Percentiles rank a stretch among this genome's conserved stretches.
Conservation (phyloP, 495 filamentous ascomycete species). For the Apiosordaria backusii region DNA sequence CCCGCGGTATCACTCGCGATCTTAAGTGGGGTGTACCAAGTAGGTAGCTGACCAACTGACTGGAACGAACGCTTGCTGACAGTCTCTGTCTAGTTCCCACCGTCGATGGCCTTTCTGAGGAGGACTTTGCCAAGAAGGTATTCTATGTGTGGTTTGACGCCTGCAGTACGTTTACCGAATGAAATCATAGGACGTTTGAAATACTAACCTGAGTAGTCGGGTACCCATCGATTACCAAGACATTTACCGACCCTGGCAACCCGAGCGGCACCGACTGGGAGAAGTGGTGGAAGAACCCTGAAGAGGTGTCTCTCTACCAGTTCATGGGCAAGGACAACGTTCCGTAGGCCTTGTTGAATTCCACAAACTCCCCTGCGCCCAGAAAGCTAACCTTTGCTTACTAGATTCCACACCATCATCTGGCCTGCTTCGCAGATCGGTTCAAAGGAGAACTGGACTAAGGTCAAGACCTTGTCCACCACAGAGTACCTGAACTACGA, state of each 20-base stretch:
- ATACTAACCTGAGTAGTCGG: slow-evolving; percentile 51
- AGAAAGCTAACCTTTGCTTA: not conserved
- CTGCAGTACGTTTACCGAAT: slow-evolving; percentile 49
- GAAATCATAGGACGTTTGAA: not conserved
- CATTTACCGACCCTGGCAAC: slow-evolving; percentile 62
- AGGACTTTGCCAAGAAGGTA: slow-evolving; percentile 70
- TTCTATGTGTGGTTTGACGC: slow-evolving; percentile 99
- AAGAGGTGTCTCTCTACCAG: slow-evolving; percentile 87
- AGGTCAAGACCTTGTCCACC: slow-evolving; percentile 80
- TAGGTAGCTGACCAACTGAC: slow-evolving; percentile 23
- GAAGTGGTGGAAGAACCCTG: slow-evolving; percentile 90
- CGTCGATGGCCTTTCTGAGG: slow-evolving; percentile 24
- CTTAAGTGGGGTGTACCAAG: slow-evolving; percentile 75
- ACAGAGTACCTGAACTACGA: slow-evolving; percentile 98
- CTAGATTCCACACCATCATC: slow-evolving; percentile 77
- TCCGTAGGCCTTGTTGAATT: slow-evolving; percentile 35
- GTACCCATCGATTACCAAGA: slow-evolving; percentile 91
- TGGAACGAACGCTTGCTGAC: slow-evolving; percentile 6
- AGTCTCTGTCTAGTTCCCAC: slow-evolving; percentile 26
- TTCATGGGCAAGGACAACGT: slow-evolving; percentile 99
- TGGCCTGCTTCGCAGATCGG: slow-evolving; percentile 87
- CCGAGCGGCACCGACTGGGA: slow-evolving; percentile 62
- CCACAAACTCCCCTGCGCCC: not conserved
- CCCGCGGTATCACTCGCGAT: slow-evolving; percentile 87
- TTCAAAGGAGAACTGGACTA: slow-evolving; percentile 80